Evolutionary conservation across 2,329 filamentous ascomycete species (phyloP), one percentile per base, ranked within the genome.

Genomic region (Colletotrichum sublineola): DNA sequence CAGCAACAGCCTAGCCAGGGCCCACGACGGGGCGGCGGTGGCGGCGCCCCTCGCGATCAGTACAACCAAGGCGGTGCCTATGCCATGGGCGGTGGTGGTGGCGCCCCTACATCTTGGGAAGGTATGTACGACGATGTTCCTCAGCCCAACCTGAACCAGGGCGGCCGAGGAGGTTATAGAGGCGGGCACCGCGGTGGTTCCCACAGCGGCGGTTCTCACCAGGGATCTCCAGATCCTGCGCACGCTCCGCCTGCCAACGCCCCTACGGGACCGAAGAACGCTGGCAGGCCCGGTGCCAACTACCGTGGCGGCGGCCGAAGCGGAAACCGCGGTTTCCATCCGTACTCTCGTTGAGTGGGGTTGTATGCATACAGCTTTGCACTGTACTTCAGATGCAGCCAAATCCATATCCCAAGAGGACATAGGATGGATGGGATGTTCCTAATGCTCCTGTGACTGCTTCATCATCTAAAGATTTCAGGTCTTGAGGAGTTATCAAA

Each of bases 91-190:
- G 86, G 81, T 78, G 88, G 84, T 48, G 85, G 85, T 68, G 90
- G 90, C 56, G 91, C 90, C 20, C 92, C 93, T n/a, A 94, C 93
- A 33, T 95, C 92, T 52, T 98, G 95, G 95, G 96, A 98, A 81
- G 96, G 96, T 78, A 97, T 97, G 95, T 98, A 98, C 81, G 96
- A 98, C 80, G 96, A 98, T 80, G 94, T 95, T 2, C 95, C 95
- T 20, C 94, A 96, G 79, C 94, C 94, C 6, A 91, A 92, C 77
- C 88, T 91, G 76, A 86, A 83, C 76, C 85, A 84, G 20, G 87
- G 85, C 58, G 86, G 87, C 63, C 83, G 80, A 78, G 79, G 80
- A 77, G 81, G 80, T 50, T 82, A 81, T 75, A 77, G 79, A 58
- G 77, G 77, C 44, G 71, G 71, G 8, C 75, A 79, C 44, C 77